Evolutionary conservation across 257 asterid species (phyloP).

Genomic region (Perilla frutescens): DNA sequence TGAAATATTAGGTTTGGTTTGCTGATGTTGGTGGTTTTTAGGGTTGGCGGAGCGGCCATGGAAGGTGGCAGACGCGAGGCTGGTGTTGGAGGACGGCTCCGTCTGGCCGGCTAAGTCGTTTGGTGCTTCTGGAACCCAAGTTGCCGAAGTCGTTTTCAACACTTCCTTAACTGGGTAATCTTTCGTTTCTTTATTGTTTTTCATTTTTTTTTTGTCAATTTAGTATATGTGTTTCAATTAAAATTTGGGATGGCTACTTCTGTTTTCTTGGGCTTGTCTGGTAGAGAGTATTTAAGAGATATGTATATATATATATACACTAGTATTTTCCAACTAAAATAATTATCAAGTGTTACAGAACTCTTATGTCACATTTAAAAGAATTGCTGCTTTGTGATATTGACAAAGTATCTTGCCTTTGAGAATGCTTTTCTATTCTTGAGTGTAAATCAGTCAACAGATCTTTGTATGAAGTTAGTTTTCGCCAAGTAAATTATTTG

Average conservation of each 20-base stretch:
- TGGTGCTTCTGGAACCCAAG: slow-evolving; percentile 97
- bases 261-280: background rate
- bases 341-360: background rate
- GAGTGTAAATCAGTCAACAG: too few relatives aligned
- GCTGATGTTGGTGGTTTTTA: slow-evolving; percentile 15
- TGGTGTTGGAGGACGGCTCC: slow-evolving; percentile 94
- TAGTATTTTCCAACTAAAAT: background rate
- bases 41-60: slow-evolving; percentile 76
- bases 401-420: too few relatives aligned
- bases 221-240: background rate
- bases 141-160: slow-evolving; percentile 97
- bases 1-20: background rate
- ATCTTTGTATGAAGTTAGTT: too few relatives aligned
- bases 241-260: background rate
- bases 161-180: slow-evolving; percentile 90
- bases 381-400: background rate
- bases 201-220: background rate
- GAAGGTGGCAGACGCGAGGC: slow-evolving; percentile 95
- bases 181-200: slow-evolving; percentile 40
- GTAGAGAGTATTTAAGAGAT: background rate
- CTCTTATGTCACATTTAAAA: background rate
- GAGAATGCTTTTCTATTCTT: too few relatives aligned
- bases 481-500: background rate
- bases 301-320: background rate
- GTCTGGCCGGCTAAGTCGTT: slow-evolving; percentile 93